phyloP scores from a whole-genome alignment of 2,329 filamentous ascomycete genomes.

The Hypoxylon sp. region DNA sequence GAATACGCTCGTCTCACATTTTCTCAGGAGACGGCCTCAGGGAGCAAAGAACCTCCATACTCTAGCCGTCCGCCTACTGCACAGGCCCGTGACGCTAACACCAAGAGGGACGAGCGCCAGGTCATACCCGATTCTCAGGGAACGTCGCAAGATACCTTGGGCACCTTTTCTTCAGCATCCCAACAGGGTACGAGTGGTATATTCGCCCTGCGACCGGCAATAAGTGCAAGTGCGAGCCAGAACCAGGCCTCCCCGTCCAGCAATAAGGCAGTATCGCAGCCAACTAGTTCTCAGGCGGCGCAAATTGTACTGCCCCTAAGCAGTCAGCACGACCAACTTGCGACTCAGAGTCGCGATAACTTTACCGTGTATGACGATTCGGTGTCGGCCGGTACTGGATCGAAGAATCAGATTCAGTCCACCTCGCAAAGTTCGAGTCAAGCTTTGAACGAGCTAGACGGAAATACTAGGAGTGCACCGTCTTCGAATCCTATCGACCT shows the following conservation, averaged over 20 bases:
- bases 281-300: conserved; percentile 46
- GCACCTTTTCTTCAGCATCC: conserved; percentile 17
- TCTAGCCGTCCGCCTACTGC: conserved; percentile 12
- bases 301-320: conserved; percentile 45
- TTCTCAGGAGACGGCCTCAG: conserved; percentile 27
- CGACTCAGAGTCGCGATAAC: conserved; percentile 38
- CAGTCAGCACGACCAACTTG: conserved; percentile 38
- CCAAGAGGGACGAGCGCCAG: conserved; percentile 31
- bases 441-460: conserved; percentile 45
- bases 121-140: conserved; percentile 51
- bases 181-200: conserved; percentile 17
- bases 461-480: conserved; percentile 45
- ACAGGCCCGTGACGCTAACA: conserved; percentile 10
- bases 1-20: conserved; percentile 37
- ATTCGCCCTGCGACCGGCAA: conserved; percentile 1
- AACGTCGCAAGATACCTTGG: conserved; percentile 32
- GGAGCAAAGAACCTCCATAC: conserved; percentile 36
- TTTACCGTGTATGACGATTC: conserved; percentile 44
- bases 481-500: conserved; percentile 29
- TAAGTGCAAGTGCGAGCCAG: conserved; percentile 27
- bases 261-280: conserved; percentile 19
- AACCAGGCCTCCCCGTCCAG: conserved; percentile 21
- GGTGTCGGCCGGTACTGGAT: conserved; percentile 32
- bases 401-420: conserved; percentile 14
- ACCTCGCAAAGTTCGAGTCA: conserved; percentile 43